A percentile compares a stretch with the other conserved stretches of the same genome.
phyloP scores from a whole-genome alignment of 2,329 filamentous ascomycete species.

The Epichloe bromicola region DNA sequence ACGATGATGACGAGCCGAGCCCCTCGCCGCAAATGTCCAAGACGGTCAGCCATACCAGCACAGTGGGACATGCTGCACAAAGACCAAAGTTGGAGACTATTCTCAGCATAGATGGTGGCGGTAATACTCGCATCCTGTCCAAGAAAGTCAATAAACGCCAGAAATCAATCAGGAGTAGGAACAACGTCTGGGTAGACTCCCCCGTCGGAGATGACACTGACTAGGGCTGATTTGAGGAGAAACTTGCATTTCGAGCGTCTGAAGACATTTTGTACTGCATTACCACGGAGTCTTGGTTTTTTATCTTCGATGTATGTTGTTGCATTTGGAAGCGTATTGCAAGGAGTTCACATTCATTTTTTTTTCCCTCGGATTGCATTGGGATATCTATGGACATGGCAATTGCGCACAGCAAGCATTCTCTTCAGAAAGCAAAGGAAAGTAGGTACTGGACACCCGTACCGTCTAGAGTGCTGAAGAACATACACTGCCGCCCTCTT shows the following conservation, averaged over 20 bases:
- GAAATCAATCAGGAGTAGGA: conserved; percentile 18
- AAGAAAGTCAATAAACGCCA: conserved; percentile 18
- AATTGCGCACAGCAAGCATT: background rate
- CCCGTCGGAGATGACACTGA: conserved; percentile 26
- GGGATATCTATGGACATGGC: background rate
- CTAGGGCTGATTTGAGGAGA: conserved; percentile 7
- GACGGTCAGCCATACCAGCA: conserved; percentile 14
- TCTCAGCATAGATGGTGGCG: conserved; percentile 24
- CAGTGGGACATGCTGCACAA: conserved; percentile 22
- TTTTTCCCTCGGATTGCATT: conserved; percentile 2
- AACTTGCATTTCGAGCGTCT: background rate
- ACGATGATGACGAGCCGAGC: conserved; percentile 21
- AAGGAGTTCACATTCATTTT: conserved; percentile 6
- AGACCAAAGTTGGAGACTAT: conserved; percentile 35
- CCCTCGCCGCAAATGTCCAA: conserved; percentile 12
- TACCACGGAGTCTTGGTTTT: conserved; percentile 1
- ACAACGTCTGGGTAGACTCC: conserved; percentile 15
- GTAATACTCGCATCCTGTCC: conserved; percentile 16
- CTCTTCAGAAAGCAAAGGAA: background rate
- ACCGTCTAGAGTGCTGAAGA: background rate
- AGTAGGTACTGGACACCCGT: background rate
- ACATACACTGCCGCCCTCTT: background rate
- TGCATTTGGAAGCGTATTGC: conserved; percentile 6
- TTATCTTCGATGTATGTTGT: conserved; percentile 6
- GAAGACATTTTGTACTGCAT: background rate